Conservation (phyloP, 108 stramenopile species). For the Cyclotella distinguenda region DNA sequence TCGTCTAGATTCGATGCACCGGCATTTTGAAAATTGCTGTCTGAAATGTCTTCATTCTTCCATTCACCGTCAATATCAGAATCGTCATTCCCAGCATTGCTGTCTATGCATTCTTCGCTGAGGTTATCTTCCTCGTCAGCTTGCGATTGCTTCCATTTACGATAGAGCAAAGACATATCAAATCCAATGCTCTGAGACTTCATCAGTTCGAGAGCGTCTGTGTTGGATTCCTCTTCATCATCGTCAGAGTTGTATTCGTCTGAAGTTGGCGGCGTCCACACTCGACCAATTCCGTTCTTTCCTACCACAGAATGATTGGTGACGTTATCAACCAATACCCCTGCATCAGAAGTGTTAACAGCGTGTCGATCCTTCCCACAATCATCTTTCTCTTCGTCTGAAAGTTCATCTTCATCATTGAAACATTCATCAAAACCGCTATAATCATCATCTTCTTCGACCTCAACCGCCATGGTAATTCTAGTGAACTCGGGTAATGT, state of each 20-base stretch:
- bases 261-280: constrained; percentile 57
- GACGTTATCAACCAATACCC: background rate
- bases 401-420: constrained; percentile 39
- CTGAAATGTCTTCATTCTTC: constrained; percentile 35
- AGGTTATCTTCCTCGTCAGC: constrained; percentile 65
- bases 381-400: constrained; percentile 21
- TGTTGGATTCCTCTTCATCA: constrained; percentile 40
- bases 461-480: constrained; percentile 69
- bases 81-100: constrained; percentile 47
- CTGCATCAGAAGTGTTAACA: background rate
- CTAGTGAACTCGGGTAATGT: constrained; percentile 82
- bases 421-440: constrained; percentile 48
- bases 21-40: constrained; percentile 11
- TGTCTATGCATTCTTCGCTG: constrained; percentile 48
- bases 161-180: constrained; percentile 53
- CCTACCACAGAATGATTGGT: constrained; percentile 64
- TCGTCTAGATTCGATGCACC: constrained; percentile 35
- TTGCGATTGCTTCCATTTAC: constrained; percentile 53
- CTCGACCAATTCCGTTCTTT: constrained; percentile 60
- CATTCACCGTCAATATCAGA: constrained; percentile 42
- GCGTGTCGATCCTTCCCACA: constrained; percentile 1
- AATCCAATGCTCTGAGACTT: constrained; percentile 75
- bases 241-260: constrained; percentile 56
- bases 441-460: constrained; percentile 61
- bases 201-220: constrained; percentile 39